Conservation (phyloP, 495 filamentous ascomycete genomes). For the Aspergillus ellipticus region DNA sequence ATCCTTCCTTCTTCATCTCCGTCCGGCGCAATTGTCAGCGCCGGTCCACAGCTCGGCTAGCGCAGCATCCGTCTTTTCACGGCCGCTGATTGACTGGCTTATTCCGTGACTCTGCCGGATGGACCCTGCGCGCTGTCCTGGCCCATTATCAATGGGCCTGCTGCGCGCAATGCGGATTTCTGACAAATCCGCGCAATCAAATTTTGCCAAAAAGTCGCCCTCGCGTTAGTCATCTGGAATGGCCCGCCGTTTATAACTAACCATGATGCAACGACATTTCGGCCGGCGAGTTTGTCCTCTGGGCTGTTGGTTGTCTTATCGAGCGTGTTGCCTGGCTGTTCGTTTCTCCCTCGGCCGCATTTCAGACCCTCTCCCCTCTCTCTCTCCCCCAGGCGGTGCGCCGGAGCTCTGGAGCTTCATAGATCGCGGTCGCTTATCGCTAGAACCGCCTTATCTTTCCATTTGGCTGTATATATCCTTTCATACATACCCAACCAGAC, state of each 20-base stretch:
- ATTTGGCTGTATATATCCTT: not conserved
- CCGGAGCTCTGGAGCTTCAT: not conserved
- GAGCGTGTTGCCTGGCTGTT: not conserved
- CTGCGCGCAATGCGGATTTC: not conserved
- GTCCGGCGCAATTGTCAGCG: not conserved
- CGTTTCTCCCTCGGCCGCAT: not conserved
- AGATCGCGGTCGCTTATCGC: not conserved
- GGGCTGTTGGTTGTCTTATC: not conserved
- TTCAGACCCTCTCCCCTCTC: not conserved
- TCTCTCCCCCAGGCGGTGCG: not conserved
- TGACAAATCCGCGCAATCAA: not conserved
- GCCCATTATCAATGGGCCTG: not conserved
- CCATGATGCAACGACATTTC: constrained; percentile 4
- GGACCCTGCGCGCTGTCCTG: not conserved
- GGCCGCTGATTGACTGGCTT: not conserved
- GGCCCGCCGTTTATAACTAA: not conserved
- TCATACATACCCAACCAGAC: not conserved
- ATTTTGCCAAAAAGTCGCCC: not conserved
- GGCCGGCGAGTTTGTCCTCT: not conserved
- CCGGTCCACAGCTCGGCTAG: not conserved
- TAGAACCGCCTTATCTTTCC: not conserved
- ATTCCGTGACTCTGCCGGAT: not conserved
- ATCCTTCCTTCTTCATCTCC: not conserved
- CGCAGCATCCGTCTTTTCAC: not conserved
- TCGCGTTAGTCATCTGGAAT: not conserved